phyloP scores from a whole-genome alignment of 2,329 filamentous ascomycete genomes.

The Dryadomyces quercus-mongolicae region DNA sequence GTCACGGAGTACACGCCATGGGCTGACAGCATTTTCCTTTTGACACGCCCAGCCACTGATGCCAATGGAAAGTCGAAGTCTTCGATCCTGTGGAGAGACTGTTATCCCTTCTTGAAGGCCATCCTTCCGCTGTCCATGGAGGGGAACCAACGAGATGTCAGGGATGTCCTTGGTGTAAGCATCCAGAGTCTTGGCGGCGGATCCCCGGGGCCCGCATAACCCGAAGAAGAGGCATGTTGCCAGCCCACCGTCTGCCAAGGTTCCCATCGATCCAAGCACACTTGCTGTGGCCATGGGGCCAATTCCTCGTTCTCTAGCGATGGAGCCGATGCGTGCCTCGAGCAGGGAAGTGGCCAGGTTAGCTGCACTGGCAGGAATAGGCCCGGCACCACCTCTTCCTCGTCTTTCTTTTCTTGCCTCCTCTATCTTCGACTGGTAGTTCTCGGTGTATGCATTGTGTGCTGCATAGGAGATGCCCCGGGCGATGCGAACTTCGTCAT shows the following conservation, averaged over 20 bases:
- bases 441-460: conserved; percentile 50
- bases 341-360: conserved; percentile 67
- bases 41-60: conserved; percentile 72
- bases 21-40: conserved; percentile 58
- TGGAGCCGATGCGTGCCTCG: conserved; percentile 64
- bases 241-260: conserved; percentile 66
- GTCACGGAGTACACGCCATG: conserved; percentile 66
- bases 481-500: conserved; percentile 66
- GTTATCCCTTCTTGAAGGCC: conserved; percentile 37
- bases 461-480: conserved; percentile 63
- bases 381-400: conserved; percentile 50
- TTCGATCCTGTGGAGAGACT: conserved; percentile 44
- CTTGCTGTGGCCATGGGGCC: conserved; percentile 62
- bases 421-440: conserved; percentile 49
- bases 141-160: conserved; percentile 76
- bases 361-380: conserved; percentile 58
- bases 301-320: conserved; percentile 67
- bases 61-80: conserved; percentile 71
- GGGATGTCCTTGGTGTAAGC: conserved; percentile 76
- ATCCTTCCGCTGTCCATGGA: conserved; percentile 38
- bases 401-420: conserved; percentile 52
- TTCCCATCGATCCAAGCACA: conserved; percentile 68
- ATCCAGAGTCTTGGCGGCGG: conserved; percentile 73
- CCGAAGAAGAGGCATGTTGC: conserved; percentile 80
- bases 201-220: conserved; percentile 71